phyloP scores from a whole-genome alignment of 345 rosid species.

The Clarkia xantiana region DNA sequence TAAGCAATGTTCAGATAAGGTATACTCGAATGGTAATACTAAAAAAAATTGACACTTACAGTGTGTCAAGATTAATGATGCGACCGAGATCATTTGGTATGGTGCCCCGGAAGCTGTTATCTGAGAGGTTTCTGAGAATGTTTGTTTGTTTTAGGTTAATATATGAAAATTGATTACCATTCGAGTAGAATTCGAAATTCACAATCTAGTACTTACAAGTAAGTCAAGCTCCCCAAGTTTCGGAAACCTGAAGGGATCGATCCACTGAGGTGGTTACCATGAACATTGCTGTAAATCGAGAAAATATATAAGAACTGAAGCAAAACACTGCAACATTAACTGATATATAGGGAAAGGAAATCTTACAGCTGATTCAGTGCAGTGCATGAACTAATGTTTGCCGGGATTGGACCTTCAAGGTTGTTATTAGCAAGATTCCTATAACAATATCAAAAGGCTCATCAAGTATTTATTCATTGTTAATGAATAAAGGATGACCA shows the following conservation, averaged over 20 bases:
- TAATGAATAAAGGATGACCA: not conserved
- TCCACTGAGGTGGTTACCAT: conserved; percentile 67
- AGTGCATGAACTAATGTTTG: conserved; percentile 64
- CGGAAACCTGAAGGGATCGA: conserved; percentile 65
- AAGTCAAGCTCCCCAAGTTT: conserved; percentile 70
- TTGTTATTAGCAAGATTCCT: conserved; percentile 88
- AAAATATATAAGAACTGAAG: not conserved
- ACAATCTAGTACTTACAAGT: conserved; percentile 44
- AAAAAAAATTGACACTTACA: conserved; percentile 27
- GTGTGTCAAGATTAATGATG: conserved; percentile 75
- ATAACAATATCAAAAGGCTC: not conserved
- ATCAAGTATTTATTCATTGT: not conserved
- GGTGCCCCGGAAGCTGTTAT: conserved; percentile 56
- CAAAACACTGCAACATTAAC: not conserved
- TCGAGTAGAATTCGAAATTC: no score
- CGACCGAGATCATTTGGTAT: conserved; percentile 71
- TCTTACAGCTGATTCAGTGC: conserved; percentile 82
- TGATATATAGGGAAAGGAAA: not conserved
- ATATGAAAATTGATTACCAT: not conserved
- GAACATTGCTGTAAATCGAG: conserved; percentile 46
- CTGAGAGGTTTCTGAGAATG: conserved; percentile 54
- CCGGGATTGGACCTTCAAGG: conserved; percentile 78
- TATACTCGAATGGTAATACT: no score
- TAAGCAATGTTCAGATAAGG: no score
- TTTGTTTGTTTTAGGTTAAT: not conserved